Conservation (phyloP, 306 rosid genomes). For the Urtica urens region DNA sequence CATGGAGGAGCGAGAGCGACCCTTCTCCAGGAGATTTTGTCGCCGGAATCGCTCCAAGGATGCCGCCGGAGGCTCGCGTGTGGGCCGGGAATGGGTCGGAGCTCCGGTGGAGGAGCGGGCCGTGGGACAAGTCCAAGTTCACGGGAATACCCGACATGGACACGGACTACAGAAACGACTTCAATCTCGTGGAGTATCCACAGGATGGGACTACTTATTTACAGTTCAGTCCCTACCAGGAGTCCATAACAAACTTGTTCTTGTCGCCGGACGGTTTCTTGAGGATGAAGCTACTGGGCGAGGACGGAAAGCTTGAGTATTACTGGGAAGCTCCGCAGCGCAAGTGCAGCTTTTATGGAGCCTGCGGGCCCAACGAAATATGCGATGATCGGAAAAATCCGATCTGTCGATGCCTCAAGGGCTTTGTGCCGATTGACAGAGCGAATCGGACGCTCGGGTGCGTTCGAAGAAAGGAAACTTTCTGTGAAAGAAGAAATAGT, state of each 20-base stretch:
- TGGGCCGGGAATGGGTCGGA: conserved; percentile 20
- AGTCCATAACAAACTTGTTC: not conserved
- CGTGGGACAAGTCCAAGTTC: conserved; percentile 37
- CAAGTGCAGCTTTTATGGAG: conserved; percentile 3
- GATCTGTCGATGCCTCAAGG: conserved; percentile 10
- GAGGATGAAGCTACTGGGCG: not conserved
- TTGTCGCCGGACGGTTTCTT: conserved; percentile 20
- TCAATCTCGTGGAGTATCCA: conserved; percentile 9
- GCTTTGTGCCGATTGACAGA: conserved; percentile 4
- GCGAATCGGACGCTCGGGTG: conserved; percentile 14
- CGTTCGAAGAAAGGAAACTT: not conserved
- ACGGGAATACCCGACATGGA: conserved; percentile 22
- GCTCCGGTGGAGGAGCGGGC: conserved; percentile 47
- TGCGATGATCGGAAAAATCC: conserved; percentile 3
- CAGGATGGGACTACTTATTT: conserved; percentile 17
- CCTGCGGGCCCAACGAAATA: not conserved
- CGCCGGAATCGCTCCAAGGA: conserved; percentile 9
- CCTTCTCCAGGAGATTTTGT: conserved; percentile 32
- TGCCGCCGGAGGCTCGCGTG: conserved; percentile 23
- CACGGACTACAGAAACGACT: conserved; percentile 20
- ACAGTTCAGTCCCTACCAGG: not conserved
- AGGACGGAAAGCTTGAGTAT: not conserved
- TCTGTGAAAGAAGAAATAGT: conserved; percentile 1
- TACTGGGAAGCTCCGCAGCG: not conserved
- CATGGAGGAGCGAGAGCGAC: conserved; percentile 31